Evolutionary conservation across 192 early-diverging fungal species (phyloP).

Genomic region (Gryganskiella cystojenkinii): DNA sequence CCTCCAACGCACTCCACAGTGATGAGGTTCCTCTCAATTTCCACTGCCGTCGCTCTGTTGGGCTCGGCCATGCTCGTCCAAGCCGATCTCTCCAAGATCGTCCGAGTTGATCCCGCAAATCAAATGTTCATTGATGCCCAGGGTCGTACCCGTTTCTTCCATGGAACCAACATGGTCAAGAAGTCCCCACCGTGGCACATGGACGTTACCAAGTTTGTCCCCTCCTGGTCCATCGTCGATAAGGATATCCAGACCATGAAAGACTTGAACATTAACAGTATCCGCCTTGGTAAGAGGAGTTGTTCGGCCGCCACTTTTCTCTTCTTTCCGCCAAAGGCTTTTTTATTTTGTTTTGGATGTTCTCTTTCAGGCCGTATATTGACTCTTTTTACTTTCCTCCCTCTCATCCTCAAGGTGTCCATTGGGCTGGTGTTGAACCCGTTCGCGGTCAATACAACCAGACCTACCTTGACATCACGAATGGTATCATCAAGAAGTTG

Average conservation of each 20-base stretch:
- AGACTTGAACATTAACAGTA: constrained; percentile 43
- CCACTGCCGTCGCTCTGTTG: constrained; percentile 18
- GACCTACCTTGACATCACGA: constrained; percentile 64
- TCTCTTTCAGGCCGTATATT: not conserved
- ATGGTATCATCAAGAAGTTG: constrained; percentile 59
- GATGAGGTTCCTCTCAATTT: constrained; percentile 33
- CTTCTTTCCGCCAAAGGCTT: not conserved
- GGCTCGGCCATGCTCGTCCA: constrained; percentile 1
- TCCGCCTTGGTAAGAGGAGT: constrained; percentile 50
- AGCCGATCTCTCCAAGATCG: constrained; percentile 56
- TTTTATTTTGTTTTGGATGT: not conserved
- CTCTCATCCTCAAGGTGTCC: constrained; percentile 37
- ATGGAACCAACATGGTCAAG: constrained; percentile 69
- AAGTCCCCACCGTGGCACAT: constrained; percentile 62
- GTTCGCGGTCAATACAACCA: constrained; percentile 64
- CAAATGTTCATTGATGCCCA: constrained; percentile 58
- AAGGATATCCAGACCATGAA: constrained; percentile 55
- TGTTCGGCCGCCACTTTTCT: too few relatives aligned
- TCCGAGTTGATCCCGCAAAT: constrained; percentile 51
- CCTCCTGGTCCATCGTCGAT: constrained; percentile 56
- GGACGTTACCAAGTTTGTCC: constrained; percentile 52
- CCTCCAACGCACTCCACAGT: not conserved
- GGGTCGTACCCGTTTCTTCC: constrained; percentile 64
- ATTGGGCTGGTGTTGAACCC: constrained; percentile 76
- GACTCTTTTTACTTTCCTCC: not conserved